Base-by-base conservation (phyloP, 305 asterid species). In the Plantago coronopus region DNA sequence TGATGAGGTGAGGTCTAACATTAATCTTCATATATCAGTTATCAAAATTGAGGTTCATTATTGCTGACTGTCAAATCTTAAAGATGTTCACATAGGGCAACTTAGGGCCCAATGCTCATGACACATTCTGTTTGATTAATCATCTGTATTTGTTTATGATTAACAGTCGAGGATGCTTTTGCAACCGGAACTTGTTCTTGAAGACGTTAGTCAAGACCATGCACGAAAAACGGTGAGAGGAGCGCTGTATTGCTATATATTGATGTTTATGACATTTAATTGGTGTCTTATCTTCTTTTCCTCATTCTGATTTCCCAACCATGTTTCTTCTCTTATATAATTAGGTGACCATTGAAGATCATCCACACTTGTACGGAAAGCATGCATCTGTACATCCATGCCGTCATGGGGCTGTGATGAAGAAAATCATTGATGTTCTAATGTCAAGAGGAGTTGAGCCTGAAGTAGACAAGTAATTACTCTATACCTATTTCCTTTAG, bases 331-430 rank as follows among this genome's bases (percentile, higher is more conserved):
- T 62, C 8, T 64, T 46, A 44, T 61, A 73, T 62, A 55, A 71
- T 72, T 76, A 93, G 99, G 97, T 93, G 68, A 93, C 99, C 29
- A 86, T 94, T 63, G 99, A 87, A 78, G 96, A 89, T 78, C 99
- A 94, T 73, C 96, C 99, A 1, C 99, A 94, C 82, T 83, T 89
- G 76, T 85, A 88, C 17, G 96, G 99, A 56, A 90, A 89, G 63
- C 99, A 94, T 73, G 99, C 99, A 59, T 94, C 97, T 10, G 86
- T 94, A 46, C 99, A 94, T 79, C 97, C 99, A 34, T 94, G 99
- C 62, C 91, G 96, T 57, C 99, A 94, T 69, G 99, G 97, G 63
- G 99, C 99, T 76, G 99, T 94, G 61, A 94, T 94, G 99, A 94
- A 94, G 83, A 93, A 94, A 79, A 87, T 94, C 50, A 94, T 94